Base-by-base conservation (phyloP, 2,329 filamentous ascomycete species). In the Fusarium algeriense region DNA sequence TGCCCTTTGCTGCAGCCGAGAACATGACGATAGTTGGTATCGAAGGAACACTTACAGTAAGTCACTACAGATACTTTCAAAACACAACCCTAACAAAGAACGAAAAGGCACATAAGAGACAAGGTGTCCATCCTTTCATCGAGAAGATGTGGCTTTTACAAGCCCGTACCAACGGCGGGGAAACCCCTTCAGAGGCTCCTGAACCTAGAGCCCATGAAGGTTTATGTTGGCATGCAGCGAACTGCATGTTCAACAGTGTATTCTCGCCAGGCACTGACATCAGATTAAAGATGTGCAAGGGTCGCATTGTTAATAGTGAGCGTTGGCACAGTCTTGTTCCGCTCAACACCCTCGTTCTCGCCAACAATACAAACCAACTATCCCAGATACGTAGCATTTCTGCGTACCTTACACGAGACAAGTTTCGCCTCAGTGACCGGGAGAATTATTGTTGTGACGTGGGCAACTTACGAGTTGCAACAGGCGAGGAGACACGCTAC, bases 11-110 rank as follows among this genome's bases (percentile, higher is more conserved):
- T 20, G 38, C 38, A 10, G 38, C 38, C 6, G 38, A 40, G 19
- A 11, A 20, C 0, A 53, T 53, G 26, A 14, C 6, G 0, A 53
- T 53, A 0, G 1, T 30, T 30, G 7, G 30, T 11, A 30, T 30
- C 7, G 10, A 30, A 30, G 30, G 30, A 8, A 30, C 30, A 8
- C 30, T 30, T 11, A 30, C 30, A 30, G 30, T 30, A 30, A 8
- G 30, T 4, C 10, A 30, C 10, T 30, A 30, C 10, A 3, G 6
- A 30, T 30, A 8, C 7, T 9, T 9, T 30, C 30, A 2, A 11
- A 30, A 11, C 3, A 30, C 10, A 9, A 8, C 30, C 10, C 38
- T 40, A 20, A 40, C 15, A 10, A 20, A 20, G 5, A 10, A 8
- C 11, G 9, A 40, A 26, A 8, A 40, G 38, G 15, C 38, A 40